Conservation (phyloP, 2,329 filamentous ascomycete genomes). For the Hirsutella rhossiliensis region DNA sequence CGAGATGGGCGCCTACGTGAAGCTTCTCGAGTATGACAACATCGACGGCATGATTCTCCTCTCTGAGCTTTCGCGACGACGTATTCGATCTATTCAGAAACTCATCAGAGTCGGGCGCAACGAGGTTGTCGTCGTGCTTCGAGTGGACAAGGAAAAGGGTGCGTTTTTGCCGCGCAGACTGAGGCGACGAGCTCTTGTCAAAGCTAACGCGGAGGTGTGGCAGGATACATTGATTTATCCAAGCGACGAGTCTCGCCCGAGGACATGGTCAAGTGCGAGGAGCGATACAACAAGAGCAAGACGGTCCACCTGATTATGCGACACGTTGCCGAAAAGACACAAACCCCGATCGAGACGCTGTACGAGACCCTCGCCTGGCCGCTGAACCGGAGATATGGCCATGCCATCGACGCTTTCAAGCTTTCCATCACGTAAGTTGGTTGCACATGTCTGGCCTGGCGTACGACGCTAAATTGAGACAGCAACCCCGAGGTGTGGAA, state of each 20-base stretch:
- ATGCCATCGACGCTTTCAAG: constrained; percentile 97
- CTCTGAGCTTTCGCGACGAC: constrained; percentile 91
- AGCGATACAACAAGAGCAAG: constrained; percentile 99
- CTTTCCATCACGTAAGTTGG: constrained; percentile 83
- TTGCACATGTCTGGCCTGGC: background rate
- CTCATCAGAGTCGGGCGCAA: constrained; percentile 96
- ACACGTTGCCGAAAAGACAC: constrained; percentile 95
- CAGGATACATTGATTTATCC: constrained; percentile 89
- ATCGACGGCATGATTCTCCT: constrained; percentile 99
- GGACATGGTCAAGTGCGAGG: constrained; percentile 96
- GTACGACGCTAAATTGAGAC: constrained; percentile 5
- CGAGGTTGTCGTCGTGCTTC: constrained; percentile 94
- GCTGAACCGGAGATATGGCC: constrained; percentile 92
- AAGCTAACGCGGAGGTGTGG: constrained; percentile 6
- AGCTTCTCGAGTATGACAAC: constrained; percentile 98
- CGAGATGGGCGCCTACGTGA: constrained; percentile 99
- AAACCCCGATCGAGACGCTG: constrained; percentile 83
- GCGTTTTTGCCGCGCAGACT: constrained; percentile 14
- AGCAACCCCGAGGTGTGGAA: constrained; percentile 95
- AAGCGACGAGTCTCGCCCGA: constrained; percentile 97
- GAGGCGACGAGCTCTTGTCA: constrained; percentile 3
- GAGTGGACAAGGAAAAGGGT: constrained; percentile 99
- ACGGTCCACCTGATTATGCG: constrained; percentile 99
- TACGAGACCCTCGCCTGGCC: constrained; percentile 97
- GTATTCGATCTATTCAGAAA: constrained; percentile 98